These are phyloP conservation scores for Primulina huaijiensis DNA, from an alignment of 257 asterid genomes.

Conservation along the genomic window DNA sequence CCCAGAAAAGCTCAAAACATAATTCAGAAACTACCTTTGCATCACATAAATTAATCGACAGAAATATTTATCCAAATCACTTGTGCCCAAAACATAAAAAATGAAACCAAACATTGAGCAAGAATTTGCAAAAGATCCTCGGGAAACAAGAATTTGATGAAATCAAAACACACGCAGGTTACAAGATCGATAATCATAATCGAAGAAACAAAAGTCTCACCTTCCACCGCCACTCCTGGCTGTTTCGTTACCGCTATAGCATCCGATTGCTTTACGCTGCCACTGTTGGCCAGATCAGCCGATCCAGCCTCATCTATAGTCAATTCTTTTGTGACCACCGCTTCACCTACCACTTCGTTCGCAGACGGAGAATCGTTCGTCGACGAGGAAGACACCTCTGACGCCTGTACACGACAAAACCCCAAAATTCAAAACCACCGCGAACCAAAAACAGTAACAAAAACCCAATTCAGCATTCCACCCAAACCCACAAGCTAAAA, in stretches of 20 bases:
- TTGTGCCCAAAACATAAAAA: neutral
- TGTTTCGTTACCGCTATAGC: conserved; percentile 42
- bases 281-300: conserved; percentile 56
- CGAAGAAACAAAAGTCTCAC: conserved; percentile 35
- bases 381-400: neutral
- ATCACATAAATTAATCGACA: neutral
- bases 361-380: neutral
- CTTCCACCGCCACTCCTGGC: conserved; percentile 40
- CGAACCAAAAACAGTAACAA: neutral
- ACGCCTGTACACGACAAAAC: neutral
- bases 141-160: conserved; percentile 18
- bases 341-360: neutral
- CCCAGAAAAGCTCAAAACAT: neutral
- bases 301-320: conserved; percentile 53
- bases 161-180: conserved; percentile 29
- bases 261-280: conserved; percentile 36
- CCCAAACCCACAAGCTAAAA: neutral
- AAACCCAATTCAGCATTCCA: neutral
- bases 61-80: neutral
- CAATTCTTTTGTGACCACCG: conserved; percentile 37
- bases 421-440: neutral
- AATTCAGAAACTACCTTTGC: neutral
- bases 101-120: conserved; percentile 9
- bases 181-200: conserved; percentile 29
- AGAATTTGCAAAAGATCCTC: neutral